Percentiles rank a stretch among this genome's conserved stretches.
These are phyloP conservation scores for Mycena citricolor DNA, from an alignment of 1,284 basidiomycete species.

Conservation along the genomic window DNA sequence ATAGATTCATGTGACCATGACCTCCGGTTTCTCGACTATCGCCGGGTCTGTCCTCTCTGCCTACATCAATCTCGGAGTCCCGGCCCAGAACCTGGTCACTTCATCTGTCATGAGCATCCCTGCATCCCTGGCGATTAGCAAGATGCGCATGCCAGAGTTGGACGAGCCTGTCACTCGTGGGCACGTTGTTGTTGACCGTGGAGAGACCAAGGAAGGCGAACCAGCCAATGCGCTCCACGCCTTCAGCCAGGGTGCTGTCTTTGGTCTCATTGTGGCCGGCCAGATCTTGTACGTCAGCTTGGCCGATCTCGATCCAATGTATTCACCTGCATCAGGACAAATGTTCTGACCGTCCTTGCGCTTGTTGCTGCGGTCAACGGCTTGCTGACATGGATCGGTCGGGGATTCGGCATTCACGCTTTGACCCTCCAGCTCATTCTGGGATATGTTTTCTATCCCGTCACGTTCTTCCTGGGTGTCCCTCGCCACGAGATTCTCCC, in stretches of 20 bases:
- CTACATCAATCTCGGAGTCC: constrained; percentile 83
- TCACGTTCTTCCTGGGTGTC: constrained; percentile 83
- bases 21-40: constrained; percentile 90
- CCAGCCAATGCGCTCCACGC: constrained; percentile 83
- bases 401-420: constrained; percentile 75
- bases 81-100: constrained; percentile 81
- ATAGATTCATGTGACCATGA: constrained; percentile 78
- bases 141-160: constrained; percentile 80
- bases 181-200: constrained; percentile 75
- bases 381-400: constrained; percentile 86
- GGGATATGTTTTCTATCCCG: constrained; percentile 85
- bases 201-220: constrained; percentile 51
- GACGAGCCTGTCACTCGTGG: constrained; percentile 88
- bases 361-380: constrained; percentile 84
- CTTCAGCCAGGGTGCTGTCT: constrained; percentile 83
- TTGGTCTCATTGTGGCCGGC: constrained; percentile 84
- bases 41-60: constrained; percentile 86
- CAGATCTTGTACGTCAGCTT: constrained; percentile 82
- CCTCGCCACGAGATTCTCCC: constrained; percentile 70
- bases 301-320: background rate
- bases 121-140: constrained; percentile 88
- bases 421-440: constrained; percentile 85
- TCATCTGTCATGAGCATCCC: constrained; percentile 95
- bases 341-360: constrained; percentile 78
- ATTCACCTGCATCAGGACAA: constrained; percentile 46